Conservation (phyloP, 345 rosid species). For the Linum trigynum region DNA sequence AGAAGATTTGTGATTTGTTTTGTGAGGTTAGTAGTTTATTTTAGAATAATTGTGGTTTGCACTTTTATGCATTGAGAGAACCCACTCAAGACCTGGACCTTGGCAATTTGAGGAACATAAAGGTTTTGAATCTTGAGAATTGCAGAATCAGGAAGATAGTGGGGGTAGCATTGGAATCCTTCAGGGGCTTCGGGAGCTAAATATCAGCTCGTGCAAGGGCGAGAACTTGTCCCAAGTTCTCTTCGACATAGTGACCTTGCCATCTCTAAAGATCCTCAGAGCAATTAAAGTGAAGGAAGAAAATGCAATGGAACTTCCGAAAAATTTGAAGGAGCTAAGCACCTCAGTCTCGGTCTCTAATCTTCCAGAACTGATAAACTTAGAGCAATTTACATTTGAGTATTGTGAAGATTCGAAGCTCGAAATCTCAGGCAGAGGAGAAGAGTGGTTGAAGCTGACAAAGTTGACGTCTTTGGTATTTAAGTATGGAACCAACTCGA, state of each 20-base stretch:
- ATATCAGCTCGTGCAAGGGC: not conserved
- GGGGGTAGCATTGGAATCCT: not conserved
- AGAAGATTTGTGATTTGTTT: no score
- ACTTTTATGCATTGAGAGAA: not conserved
- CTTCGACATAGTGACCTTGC: not conserved
- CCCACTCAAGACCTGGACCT: not conserved
- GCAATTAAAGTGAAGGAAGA: not conserved
- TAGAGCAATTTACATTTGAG: not conserved
- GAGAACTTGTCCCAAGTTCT: not conserved
- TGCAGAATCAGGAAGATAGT: not conserved
- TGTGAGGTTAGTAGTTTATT: no score
- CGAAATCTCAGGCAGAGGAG: no score
- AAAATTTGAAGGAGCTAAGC: not conserved
- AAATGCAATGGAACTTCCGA: not conserved
- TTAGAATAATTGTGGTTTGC: no score
- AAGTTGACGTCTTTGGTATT: no score
- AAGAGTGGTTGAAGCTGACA: no score
- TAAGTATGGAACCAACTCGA: constrained; percentile 53
- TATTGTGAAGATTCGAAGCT: not conserved
- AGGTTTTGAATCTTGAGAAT: not conserved
- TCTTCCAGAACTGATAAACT: not conserved
- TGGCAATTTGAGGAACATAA: not conserved
- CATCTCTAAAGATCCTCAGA: not conserved
- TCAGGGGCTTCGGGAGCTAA: not conserved
- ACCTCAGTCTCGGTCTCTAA: not conserved